Percentiles rank a stretch among this genome's conserved stretches.
Evolutionary conservation across 345 rosid species (phyloP).

Genomic region (Acer negundo): DNA sequence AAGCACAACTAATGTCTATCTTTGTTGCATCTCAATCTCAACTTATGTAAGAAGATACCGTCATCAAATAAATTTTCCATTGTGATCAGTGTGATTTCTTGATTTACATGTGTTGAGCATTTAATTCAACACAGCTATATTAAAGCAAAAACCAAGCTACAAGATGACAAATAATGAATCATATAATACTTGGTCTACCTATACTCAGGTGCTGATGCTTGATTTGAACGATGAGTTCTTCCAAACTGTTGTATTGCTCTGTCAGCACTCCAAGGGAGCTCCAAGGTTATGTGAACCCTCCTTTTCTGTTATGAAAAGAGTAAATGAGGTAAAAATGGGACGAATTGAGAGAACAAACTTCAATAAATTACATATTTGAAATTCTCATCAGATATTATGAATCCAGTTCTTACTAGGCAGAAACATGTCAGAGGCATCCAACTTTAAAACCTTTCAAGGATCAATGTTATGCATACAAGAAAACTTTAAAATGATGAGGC

Average conservation of each 20-base stretch:
- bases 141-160: neutral
- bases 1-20: neutral
- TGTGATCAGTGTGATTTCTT: neutral
- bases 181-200: conserved; percentile 51
- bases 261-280: conserved; percentile 99
- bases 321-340: conserved; percentile 8
- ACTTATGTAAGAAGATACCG: neutral
- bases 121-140: neutral
- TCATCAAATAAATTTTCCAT: conserved; percentile 14
- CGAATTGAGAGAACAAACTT: neutral
- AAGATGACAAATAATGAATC: conserved; percentile 11
- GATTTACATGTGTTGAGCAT: neutral
- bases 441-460: conserved; percentile 6
- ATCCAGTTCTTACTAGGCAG: neutral
- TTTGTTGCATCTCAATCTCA: neutral
- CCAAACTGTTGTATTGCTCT: conserved; percentile 99
- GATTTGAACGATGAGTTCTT: conserved; percentile 97
- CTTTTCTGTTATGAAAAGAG: conserved; percentile 57
- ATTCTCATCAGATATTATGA: neutral
- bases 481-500: conserved; percentile 17
- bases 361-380: conserved; percentile 2
- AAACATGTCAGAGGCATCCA: neutral
- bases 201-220: conserved; percentile 98
- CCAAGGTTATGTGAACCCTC: conserved; percentile 94
- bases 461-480: neutral